Evolutionary conservation across 2,329 filamentous ascomycete genomes (phyloP).

Genomic region (Monosporascus sp.): DNA sequence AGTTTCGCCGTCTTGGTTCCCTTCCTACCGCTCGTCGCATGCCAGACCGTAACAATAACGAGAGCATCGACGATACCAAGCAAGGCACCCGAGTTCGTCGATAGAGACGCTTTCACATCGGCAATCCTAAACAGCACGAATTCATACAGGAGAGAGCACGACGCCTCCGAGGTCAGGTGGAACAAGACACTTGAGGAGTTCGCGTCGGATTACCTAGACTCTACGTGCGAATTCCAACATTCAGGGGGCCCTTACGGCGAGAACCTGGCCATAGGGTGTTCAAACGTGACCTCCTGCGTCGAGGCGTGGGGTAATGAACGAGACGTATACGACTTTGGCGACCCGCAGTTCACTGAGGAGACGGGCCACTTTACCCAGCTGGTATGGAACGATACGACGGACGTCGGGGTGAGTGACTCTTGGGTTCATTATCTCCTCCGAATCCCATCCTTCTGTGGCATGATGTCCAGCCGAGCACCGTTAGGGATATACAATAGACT

Average conservation of each 20-base stretch:
- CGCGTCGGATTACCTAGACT: constrained; percentile 44
- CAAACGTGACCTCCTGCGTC: constrained; percentile 53
- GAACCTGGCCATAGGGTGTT: constrained; percentile 66
- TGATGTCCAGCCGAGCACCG: too few species aligned
- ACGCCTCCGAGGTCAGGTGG: constrained; percentile 55
- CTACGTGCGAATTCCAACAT: constrained; percentile 45
- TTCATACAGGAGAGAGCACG: constrained; percentile 57
- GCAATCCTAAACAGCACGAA: constrained; percentile 64
- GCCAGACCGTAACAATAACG: constrained; percentile 24
- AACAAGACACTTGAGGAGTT: constrained; percentile 55
- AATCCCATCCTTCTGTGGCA: too few species aligned
- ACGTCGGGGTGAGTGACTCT: constrained; percentile 37
- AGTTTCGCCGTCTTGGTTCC: constrained; percentile 7
- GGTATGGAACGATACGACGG: constrained; percentile 60
- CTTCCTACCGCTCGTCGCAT: constrained; percentile 1
- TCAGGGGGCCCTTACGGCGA: constrained; percentile 63
- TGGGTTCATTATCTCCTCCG: too few species aligned
- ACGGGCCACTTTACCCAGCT: constrained; percentile 71
- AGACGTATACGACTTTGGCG: constrained; percentile 50
- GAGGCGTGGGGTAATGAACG: constrained; percentile 62
- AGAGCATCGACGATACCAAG: constrained; percentile 16
- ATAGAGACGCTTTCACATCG: constrained; percentile 35
- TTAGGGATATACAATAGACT: too few species aligned
- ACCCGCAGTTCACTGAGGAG: constrained; percentile 49
- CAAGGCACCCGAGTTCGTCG: constrained; percentile 25